Evolutionary conservation across 2,329 filamentous ascomycete species (phyloP).

Genomic region (Cladosporium colombiae): DNA sequence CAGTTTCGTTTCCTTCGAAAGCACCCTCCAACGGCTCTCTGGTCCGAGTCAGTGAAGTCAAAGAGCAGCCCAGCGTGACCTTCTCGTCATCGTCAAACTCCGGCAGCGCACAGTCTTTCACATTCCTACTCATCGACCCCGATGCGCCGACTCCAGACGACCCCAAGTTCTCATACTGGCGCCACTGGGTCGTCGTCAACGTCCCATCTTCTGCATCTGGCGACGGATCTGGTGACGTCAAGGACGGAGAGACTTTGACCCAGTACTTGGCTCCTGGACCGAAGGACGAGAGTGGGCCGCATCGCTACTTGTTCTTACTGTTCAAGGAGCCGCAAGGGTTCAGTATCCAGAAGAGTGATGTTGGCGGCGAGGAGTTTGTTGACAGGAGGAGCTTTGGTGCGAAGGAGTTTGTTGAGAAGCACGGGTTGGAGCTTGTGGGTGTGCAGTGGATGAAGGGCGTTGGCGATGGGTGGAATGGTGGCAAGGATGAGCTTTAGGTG

Average conservation of each 20-base stretch:
- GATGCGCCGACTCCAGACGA: constrained; percentile 59
- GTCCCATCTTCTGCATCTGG: constrained; percentile 22
- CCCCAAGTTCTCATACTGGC: constrained; percentile 58
- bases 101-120: constrained; percentile 47
- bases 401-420: constrained; percentile 40
- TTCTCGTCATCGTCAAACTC: constrained; percentile 28
- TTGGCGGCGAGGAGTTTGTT: constrained; percentile 40
- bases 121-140: constrained; percentile 55
- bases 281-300: constrained; percentile 40
- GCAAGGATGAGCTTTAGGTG: not conserved
- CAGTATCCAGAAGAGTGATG: constrained; percentile 33
- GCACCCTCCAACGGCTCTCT: constrained; percentile 42
- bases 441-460: constrained; percentile 42
- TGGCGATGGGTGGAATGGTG: constrained; percentile 39
- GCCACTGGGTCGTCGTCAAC: constrained; percentile 52
- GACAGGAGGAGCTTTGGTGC: constrained; percentile 37
- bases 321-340: constrained; percentile 33
- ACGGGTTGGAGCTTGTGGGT: constrained; percentile 36
- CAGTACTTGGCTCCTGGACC: constrained; percentile 38
- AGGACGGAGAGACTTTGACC: constrained; percentile 32
- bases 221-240: constrained; percentile 6
- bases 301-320: constrained; percentile 39
- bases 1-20: constrained; percentile 31
- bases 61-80: constrained; percentile 23
- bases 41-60: constrained; percentile 40